Evolutionary conservation across 148 eudicot species (phyloP).

Genomic region (Rheum nobile): DNA sequence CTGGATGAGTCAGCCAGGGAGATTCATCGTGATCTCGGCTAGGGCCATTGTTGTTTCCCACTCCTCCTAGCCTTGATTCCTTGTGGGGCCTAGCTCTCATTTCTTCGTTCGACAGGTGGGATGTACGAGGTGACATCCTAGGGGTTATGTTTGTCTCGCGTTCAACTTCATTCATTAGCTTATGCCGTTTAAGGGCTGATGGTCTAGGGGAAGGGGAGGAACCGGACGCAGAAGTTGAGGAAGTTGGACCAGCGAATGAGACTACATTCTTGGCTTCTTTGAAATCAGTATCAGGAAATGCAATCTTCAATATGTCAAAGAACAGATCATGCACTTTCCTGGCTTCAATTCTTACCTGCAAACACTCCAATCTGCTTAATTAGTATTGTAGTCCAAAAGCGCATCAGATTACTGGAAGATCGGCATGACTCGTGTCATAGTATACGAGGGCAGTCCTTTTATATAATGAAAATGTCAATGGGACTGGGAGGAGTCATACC

Average conservation of each 20-base stretch:
- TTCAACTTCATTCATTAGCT: slow-evolving; percentile 46
- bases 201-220: slow-evolving; percentile 28
- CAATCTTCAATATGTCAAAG: slow-evolving; percentile 60
- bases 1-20: slow-evolving; percentile 62
- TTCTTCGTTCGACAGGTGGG: slow-evolving; percentile 30
- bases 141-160: slow-evolving; percentile 38
- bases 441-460: not conserved
- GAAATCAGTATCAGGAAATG: slow-evolving; percentile 69
- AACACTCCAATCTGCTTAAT: not conserved
- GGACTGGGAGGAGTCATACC: slow-evolving; percentile 28
- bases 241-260: slow-evolving; percentile 41
- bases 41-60: slow-evolving; percentile 23
- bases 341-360: slow-evolving; percentile 85
- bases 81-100: slow-evolving; percentile 30
- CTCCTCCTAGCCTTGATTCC: slow-evolving; percentile 46
- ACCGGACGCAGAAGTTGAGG: slow-evolving; percentile 26
- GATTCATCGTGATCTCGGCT: slow-evolving; percentile 33
- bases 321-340: slow-evolving; percentile 85
- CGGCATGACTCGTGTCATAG: not conserved
- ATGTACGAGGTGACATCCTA: slow-evolving; percentile 33
- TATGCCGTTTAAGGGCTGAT: slow-evolving; percentile 40
- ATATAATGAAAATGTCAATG: too few species aligned
- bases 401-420: not conserved
- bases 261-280: slow-evolving; percentile 61
- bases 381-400: not conserved